Evolutionary conservation across 768 basidiomycete species (phyloP).

Genomic region (Trametes punicea): DNA sequence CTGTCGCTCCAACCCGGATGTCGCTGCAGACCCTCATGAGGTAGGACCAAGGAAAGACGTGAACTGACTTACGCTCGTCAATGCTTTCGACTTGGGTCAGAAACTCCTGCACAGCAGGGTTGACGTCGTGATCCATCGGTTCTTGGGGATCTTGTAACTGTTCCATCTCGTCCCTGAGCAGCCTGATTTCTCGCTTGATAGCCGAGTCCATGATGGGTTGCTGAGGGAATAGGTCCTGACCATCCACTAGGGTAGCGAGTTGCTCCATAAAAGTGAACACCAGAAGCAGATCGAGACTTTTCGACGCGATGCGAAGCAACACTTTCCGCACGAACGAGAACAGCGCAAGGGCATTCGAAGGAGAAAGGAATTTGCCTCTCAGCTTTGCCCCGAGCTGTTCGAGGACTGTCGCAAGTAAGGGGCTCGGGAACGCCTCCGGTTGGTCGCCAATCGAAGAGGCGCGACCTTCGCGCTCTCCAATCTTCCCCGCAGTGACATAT

Average conservation of each 20-base stretch:
- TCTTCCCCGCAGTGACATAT: neutral
- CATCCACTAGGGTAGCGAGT: conserved; percentile 35
- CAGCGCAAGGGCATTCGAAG: conserved; percentile 63
- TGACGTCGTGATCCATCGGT: conserved; percentile 3
- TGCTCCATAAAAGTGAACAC: conserved; percentile 34
- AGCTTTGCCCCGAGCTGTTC: conserved; percentile 76
- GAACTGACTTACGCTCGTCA: conserved; percentile 43
- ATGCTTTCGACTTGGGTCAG: conserved; percentile 41
- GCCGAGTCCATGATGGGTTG: conserved; percentile 35
- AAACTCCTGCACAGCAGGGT: conserved; percentile 40
- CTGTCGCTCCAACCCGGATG: conserved; percentile 32
- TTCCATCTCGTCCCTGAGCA: conserved; percentile 38
- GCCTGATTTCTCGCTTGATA: conserved; percentile 42
- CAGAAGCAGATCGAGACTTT: conserved; percentile 44
- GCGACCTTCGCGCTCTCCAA: neutral
- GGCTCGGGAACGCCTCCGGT: conserved; percentile 53
- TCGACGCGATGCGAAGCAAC: conserved; percentile 52
- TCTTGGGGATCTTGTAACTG: conserved; percentile 27
- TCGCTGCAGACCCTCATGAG: conserved; percentile 32
- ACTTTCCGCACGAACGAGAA: conserved; percentile 64
- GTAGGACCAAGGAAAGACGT: neutral
- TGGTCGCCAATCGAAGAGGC: conserved; percentile 10
- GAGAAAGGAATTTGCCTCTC: conserved; percentile 46
- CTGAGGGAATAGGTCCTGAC: conserved; percentile 32
- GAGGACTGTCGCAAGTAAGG: conserved; percentile 73